phyloP scores from a whole-genome alignment of 306 rosid species.

The Medicago lupulina region DNA sequence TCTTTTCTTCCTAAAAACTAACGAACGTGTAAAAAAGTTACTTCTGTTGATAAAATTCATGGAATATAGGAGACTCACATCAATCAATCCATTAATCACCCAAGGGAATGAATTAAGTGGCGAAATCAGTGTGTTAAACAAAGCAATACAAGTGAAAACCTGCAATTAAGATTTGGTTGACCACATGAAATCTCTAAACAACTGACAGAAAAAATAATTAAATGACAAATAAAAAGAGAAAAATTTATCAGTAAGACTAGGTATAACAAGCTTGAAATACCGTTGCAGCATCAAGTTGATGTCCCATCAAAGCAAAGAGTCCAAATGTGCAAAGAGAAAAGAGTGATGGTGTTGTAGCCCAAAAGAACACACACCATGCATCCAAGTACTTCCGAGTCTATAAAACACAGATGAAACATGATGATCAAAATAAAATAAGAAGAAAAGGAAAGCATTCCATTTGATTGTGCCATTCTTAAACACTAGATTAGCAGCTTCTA shows the following conservation, averaged over 20 bases:
- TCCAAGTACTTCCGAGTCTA: constrained; percentile 96
- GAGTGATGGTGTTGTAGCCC: constrained; percentile 97
- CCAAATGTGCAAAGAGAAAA: constrained; percentile 95
- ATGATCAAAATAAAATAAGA: constrained; percentile 26
- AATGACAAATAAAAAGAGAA: constrained; percentile 7
- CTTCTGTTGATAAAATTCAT: constrained; percentile 24
- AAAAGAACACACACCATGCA: constrained; percentile 99
- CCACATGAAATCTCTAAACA: constrained; percentile 43
- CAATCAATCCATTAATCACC: constrained; percentile 98
- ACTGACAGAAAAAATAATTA: constrained; percentile 13
- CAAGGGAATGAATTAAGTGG: constrained; percentile 97
- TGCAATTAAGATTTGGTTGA: constrained; percentile 51
- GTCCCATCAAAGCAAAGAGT: constrained; percentile 82
- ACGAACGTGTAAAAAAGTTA: not conserved
- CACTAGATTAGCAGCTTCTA: constrained; percentile 26
- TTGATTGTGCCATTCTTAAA: constrained; percentile 33
- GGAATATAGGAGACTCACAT: constrained; percentile 62
- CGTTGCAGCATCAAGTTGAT: constrained; percentile 95
- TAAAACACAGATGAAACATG: constrained; percentile 42
- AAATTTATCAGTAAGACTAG: constrained; percentile 33
- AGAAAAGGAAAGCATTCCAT: constrained; percentile 28
- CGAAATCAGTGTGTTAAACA: constrained; percentile 86
- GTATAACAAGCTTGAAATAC: constrained; percentile 53
- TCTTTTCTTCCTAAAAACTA: constrained; percentile 28
- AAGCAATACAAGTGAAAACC: constrained; percentile 99